phyloP scores from a whole-genome alignment of 177 flowering plant genomes.

The Vitis hybrid region DNA sequence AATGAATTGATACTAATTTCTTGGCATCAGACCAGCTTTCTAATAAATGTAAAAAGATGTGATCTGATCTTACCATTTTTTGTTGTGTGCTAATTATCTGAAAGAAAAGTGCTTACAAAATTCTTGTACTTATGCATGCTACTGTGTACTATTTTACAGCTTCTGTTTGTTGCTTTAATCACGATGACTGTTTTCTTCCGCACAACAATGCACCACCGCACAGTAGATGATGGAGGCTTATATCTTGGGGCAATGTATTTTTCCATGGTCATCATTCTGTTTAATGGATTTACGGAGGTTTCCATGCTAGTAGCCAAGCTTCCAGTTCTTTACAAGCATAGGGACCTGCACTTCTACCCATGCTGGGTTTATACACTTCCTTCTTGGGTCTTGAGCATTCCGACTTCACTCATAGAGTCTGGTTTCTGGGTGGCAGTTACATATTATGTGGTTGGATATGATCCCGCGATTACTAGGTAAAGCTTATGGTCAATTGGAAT shows the following conservation, averaged over 20 bases:
- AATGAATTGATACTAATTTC: neutral
- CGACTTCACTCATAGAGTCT: slow-evolving; percentile 77
- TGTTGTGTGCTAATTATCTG: neutral
- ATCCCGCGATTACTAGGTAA: slow-evolving; percentile 76
- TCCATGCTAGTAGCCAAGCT: slow-evolving; percentile 91
- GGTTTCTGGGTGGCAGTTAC: slow-evolving; percentile 82
- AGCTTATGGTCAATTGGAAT: neutral
- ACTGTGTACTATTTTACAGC: slow-evolving; percentile 42
- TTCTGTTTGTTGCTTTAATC: slow-evolving; percentile 72
- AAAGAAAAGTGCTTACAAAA: neutral
- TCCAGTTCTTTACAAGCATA: slow-evolving; percentile 88
- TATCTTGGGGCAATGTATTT: slow-evolving; percentile 83
- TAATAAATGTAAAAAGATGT: no score
- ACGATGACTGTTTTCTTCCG: slow-evolving; percentile 89
- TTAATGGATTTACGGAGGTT: slow-evolving; percentile 92
- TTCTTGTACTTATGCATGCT: slow-evolving; percentile 7
- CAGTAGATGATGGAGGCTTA: slow-evolving; percentile 72
- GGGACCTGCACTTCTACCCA: slow-evolving; percentile 94
- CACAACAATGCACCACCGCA: slow-evolving; percentile 62
- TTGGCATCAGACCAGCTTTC: neutral
- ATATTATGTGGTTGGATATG: slow-evolving; percentile 87
- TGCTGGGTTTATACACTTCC: slow-evolving; percentile 93
- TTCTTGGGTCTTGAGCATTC: slow-evolving; percentile 81
- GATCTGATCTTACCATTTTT: neutral
- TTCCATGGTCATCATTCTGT: slow-evolving; percentile 73